phyloP scores from a whole-genome alignment of 495 filamentous ascomycete genomes.

The Neurospora discreta region DNA sequence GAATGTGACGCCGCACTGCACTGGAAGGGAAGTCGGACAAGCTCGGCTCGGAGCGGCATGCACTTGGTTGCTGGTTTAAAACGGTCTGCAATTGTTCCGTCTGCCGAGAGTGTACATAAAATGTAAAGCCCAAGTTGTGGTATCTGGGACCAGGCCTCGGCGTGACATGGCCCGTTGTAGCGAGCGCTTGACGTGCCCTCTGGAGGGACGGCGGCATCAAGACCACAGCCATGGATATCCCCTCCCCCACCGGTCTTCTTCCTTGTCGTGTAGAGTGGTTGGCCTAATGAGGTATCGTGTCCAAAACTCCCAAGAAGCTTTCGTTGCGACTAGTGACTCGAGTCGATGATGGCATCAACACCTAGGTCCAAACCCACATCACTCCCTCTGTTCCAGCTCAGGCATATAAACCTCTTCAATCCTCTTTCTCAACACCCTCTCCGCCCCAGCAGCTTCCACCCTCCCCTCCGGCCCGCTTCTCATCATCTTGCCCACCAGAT shows the following conservation, averaged over 20 bases:
- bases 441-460: slow-evolving; percentile 65
- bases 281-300: not conserved
- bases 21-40: not conserved
- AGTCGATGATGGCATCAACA: not conserved
- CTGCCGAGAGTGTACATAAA: not conserved
- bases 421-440: slow-evolving; percentile 45
- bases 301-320: not conserved
- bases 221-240: not conserved
- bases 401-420: slow-evolving; percentile 9
- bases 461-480: slow-evolving; percentile 59
- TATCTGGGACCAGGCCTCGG: not conserved
- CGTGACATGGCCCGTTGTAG: not conserved
- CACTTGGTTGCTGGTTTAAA: not conserved
- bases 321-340: not conserved
- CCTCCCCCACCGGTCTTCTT: not conserved
- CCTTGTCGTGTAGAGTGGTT: not conserved
- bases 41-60: not conserved
- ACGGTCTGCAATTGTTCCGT: not conserved
- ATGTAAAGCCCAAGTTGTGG: not conserved
- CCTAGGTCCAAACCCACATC: too few relatives aligned
- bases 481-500: slow-evolving; percentile 90
- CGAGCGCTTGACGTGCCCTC: not conserved
- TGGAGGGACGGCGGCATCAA: not conserved
- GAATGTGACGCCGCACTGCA: not conserved
- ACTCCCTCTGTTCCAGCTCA: not conserved